Evolutionary conservation across 208 protist genomes (phyloP).

Genomic region (Trypanosoma avium): DNA sequence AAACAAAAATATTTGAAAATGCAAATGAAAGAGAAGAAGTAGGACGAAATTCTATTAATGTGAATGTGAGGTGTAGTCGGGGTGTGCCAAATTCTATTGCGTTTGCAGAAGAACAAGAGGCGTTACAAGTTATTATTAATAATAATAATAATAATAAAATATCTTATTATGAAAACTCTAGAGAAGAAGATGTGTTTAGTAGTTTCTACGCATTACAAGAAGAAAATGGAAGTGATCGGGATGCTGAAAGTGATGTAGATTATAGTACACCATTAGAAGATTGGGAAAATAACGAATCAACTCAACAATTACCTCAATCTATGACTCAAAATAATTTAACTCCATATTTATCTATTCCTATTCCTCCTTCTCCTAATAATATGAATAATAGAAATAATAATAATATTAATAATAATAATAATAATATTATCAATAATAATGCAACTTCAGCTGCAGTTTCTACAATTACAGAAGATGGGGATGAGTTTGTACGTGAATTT

Average conservation of each 20-base stretch:
- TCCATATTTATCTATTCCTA: not conserved
- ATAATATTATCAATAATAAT: too few relatives aligned
- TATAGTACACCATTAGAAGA: not conserved
- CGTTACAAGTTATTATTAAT: slow-evolving; percentile 37
- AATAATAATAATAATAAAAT: slow-evolving; percentile 37
- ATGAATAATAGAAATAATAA: too few relatives aligned
- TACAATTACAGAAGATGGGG: not conserved
- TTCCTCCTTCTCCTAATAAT: not conserved
- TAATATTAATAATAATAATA: too few relatives aligned
- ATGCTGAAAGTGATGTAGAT: slow-evolving; percentile 14
- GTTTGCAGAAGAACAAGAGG: slow-evolving; percentile 39
- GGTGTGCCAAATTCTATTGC: slow-evolving; percentile 15
- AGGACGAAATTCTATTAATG: not conserved
- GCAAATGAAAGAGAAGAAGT: not conserved
- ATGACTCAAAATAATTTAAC: slow-evolving; percentile 3
- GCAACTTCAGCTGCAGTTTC: too few relatives aligned
- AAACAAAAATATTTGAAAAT: not conserved
- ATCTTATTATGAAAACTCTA: slow-evolving; percentile 12
- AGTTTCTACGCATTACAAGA: slow-evolving; percentile 55
- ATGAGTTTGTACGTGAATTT: slow-evolving; percentile 24
- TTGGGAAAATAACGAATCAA: slow-evolving; percentile 25
- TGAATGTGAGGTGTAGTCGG: not conserved
- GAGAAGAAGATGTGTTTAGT: slow-evolving; percentile 51
- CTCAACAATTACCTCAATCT: slow-evolving; percentile 1
- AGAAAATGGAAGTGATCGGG: slow-evolving; percentile 53